Conservation (phyloP, 345 rosid genomes). For the Melastoma malabathricum region DNA sequence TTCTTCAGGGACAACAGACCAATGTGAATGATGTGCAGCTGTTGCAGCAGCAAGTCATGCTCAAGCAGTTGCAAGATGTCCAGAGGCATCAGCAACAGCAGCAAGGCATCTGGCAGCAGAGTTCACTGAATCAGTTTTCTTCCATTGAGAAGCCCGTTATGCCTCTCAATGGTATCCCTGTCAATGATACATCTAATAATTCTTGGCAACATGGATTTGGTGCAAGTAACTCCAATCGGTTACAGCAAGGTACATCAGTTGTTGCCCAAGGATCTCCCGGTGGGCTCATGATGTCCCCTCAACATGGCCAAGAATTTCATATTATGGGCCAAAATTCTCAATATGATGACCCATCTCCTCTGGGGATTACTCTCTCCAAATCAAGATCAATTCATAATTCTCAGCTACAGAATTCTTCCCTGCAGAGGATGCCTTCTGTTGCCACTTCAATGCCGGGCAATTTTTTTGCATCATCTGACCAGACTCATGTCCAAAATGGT, state of each 20-base stretch:
- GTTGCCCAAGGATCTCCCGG: constrained; percentile 45
- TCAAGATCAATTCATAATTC: constrained; percentile 28
- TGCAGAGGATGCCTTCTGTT: constrained; percentile 31
- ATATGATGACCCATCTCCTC: constrained; percentile 55
- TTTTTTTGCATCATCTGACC: constrained; percentile 37
- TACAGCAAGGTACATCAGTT: constrained; percentile 29
- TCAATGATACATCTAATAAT: constrained; percentile 43
- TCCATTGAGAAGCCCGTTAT: constrained; percentile 28
- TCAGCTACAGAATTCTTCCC: constrained; percentile 27
- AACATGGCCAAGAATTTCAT: constrained; percentile 34
- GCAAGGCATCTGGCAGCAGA: constrained; percentile 41
- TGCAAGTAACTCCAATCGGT: constrained; percentile 44
- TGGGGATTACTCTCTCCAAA: constrained; percentile 43
- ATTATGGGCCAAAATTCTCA: constrained; percentile 39
- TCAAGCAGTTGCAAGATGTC: constrained; percentile 62
- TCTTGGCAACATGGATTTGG: constrained; percentile 41
- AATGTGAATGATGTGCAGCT: constrained; percentile 65
- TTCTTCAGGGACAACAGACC: constrained; percentile 58
- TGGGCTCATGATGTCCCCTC: constrained; percentile 45
- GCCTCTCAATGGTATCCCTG: constrained; percentile 49
- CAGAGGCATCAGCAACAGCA: constrained; percentile 62
- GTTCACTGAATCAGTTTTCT: constrained; percentile 33
- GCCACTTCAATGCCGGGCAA: constrained; percentile 33
- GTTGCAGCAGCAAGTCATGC: constrained; percentile 57
- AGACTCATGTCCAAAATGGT: constrained; percentile 32